phyloP scores from a whole-genome alignment of 2,329 filamentous ascomycete genomes.

The Aureobasidium sp. region DNA sequence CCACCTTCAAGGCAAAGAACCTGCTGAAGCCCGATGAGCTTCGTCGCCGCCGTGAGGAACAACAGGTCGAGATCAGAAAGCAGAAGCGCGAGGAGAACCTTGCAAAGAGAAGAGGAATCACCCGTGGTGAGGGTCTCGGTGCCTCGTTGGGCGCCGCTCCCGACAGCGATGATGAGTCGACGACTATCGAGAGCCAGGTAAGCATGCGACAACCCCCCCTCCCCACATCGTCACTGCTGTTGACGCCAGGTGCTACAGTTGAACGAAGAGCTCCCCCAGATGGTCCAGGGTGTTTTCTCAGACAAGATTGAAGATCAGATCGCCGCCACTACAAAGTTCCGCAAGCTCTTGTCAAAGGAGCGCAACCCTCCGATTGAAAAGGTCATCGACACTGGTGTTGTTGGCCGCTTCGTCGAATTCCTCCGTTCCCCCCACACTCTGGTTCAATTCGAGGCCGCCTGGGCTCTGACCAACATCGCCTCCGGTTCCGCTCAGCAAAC shows the following conservation, averaged over 20 bases:
- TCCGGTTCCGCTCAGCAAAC: slow-evolving; percentile 96
- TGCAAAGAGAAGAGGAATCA: slow-evolving; percentile 94
- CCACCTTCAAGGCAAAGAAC: slow-evolving; percentile 99
- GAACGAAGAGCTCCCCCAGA: slow-evolving; percentile 94
- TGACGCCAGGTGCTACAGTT: slow-evolving; percentile 52
- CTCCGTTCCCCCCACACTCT: slow-evolving; percentile 94
- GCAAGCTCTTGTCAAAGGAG: slow-evolving; percentile 96
- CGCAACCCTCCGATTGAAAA: slow-evolving; percentile 98
- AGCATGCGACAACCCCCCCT: slow-evolving; percentile 27
- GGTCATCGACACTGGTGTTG: slow-evolving; percentile 98
- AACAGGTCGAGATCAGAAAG: slow-evolving; percentile 98
- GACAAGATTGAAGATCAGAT: slow-evolving; percentile 98
- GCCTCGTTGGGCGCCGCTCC: slow-evolving; percentile 79
- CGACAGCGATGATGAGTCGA: slow-evolving; percentile 95
- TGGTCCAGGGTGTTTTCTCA: slow-evolving; percentile 97
- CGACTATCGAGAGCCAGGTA: slow-evolving; percentile 95
- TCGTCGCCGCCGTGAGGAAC: slow-evolving; percentile 94
- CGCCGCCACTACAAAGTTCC: slow-evolving; percentile 94
- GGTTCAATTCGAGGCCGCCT: slow-evolving; percentile 97
- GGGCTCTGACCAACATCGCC: slow-evolving; percentile 98
- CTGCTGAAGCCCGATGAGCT: slow-evolving; percentile 99
- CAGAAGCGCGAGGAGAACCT: slow-evolving; percentile 98
- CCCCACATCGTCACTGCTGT: background rate
- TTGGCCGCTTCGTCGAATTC: slow-evolving; percentile 96
- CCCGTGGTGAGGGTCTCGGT: slow-evolving; percentile 65